Evolutionary conservation across 2,329 filamentous ascomycete species (phyloP).

Genomic region (Colletotrichum sp.): DNA sequence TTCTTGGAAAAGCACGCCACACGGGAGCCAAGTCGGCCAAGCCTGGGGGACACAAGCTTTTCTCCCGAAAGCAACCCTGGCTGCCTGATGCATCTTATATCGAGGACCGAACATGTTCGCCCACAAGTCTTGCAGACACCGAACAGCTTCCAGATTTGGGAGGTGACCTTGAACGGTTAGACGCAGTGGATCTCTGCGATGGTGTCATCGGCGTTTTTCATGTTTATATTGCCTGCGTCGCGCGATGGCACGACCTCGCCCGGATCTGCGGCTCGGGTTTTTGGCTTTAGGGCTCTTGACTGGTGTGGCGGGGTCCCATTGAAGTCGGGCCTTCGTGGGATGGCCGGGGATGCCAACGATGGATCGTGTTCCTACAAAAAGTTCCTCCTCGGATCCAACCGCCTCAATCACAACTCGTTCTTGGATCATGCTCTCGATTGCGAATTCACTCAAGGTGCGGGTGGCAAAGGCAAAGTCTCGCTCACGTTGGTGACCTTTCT

Average conservation of each 20-base stretch:
- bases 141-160: background rate
- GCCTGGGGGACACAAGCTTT: background rate
- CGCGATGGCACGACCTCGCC: background rate
- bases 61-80: background rate
- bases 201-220: conserved; percentile 15
- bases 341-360: background rate
- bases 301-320: background rate
- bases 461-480: background rate
- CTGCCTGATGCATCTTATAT: background rate
- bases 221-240: background rate
- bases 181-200: conserved; percentile 4
- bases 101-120: background rate
- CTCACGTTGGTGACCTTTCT: background rate
- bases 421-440: background rate
- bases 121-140: background rate
- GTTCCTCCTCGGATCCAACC: background rate
- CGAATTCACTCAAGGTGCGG: background rate
- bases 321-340: background rate
- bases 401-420: background rate
- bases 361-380: background rate
- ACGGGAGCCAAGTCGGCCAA: conserved; percentile 16
- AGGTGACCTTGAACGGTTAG: background rate
- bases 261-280: background rate
- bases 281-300: background rate
- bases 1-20: conserved; percentile 2